phyloP scores from a whole-genome alignment of 2,329 filamentous ascomycete genomes.

The Aureobasidium lini region DNA sequence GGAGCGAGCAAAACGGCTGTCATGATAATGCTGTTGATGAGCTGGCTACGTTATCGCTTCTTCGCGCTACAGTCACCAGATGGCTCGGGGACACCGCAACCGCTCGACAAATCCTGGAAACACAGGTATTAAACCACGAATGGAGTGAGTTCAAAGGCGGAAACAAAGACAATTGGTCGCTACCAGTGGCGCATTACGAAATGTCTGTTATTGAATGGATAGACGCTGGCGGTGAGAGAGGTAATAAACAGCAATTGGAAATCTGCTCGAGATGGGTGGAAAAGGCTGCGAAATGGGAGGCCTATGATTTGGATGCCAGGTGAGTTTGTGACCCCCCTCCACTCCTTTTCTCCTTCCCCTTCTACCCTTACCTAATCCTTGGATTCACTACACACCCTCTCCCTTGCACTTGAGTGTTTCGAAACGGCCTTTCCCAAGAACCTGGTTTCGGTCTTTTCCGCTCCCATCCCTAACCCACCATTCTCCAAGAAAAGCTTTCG shows the following conservation, averaged over 20 bases:
- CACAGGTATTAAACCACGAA: conserved; percentile 55
- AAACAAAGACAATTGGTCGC: conserved; percentile 61
- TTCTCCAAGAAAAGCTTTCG: not conserved
- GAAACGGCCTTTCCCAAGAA: no score
- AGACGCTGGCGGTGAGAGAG: conserved; percentile 42
- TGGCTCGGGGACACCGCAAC: conserved; percentile 51
- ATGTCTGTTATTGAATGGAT: conserved; percentile 75
- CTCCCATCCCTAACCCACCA: not conserved
- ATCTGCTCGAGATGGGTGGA: conserved; percentile 60
- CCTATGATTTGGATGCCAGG: conserved; percentile 65
- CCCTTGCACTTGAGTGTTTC: no score
- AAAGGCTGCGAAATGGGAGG: conserved; percentile 62
- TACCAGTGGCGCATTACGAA: conserved; percentile 76
- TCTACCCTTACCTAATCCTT: not conserved
- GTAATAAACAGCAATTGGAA: conserved; percentile 41
- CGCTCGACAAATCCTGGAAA: conserved; percentile 57
- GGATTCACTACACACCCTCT: not conserved
- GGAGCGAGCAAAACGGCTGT: conserved; percentile 49
- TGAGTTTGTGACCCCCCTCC: conserved; percentile 20
- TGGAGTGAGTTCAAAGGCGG: conserved; percentile 49
- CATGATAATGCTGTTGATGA: conserved; percentile 52
- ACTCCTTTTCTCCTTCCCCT: conserved; percentile 1
- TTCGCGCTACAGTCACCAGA: conserved; percentile 59
- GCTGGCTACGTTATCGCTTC: conserved; percentile 57
- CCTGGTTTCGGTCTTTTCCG: not conserved